These are phyloP conservation scores for Aspergillus neotritici DNA, from an alignment of 2,329 filamentous ascomycete genomes.

Conservation along the genomic window DNA sequence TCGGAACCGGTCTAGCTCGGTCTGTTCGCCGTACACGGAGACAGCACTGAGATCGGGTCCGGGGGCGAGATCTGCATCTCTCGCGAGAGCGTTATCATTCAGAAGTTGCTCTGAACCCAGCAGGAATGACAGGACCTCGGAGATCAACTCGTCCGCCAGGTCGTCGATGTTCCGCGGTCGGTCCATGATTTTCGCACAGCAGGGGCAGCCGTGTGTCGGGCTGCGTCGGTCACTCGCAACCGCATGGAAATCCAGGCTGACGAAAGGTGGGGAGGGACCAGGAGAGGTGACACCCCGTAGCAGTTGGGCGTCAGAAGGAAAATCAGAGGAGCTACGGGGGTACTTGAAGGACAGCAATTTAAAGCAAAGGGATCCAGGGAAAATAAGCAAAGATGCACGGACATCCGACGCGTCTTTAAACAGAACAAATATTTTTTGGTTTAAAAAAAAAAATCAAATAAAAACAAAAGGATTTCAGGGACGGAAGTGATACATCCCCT, in stretches of 20 bases:
- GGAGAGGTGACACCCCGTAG: slow-evolving; percentile 2
- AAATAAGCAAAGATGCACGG: slow-evolving; percentile 14
- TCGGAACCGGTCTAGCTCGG: slow-evolving; percentile 37
- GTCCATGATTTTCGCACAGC: slow-evolving; percentile 28
- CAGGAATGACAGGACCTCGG: slow-evolving; percentile 29
- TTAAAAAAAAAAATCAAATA: neutral
- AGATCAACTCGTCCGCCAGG: slow-evolving; percentile 35
- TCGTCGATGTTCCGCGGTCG: slow-evolving; percentile 27
- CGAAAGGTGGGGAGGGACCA: slow-evolving; percentile 5
- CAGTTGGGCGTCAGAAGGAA: neutral
- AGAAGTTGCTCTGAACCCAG: slow-evolving; percentile 16
- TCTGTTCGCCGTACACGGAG: slow-evolving; percentile 22
- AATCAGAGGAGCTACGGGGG: slow-evolving; percentile 5
- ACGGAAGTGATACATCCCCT: slow-evolving; percentile 22
- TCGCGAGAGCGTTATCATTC: slow-evolving; percentile 10
- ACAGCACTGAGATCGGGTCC: slow-evolving; percentile 5
- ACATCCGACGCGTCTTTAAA: too few species aligned
- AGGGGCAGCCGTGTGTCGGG: slow-evolving; percentile 29
- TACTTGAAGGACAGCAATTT: neutral
- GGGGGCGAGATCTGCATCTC: slow-evolving; percentile 5
- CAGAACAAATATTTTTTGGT: too few species aligned
- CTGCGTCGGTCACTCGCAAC: slow-evolving; percentile 25
- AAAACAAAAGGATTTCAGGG: neutral
- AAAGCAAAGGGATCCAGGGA: neutral
- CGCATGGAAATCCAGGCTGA: slow-evolving; percentile 26